Evolutionary conservation across 352 stramenopile species (phyloP).

Genomic region (Phytopythium helicoides): DNA sequence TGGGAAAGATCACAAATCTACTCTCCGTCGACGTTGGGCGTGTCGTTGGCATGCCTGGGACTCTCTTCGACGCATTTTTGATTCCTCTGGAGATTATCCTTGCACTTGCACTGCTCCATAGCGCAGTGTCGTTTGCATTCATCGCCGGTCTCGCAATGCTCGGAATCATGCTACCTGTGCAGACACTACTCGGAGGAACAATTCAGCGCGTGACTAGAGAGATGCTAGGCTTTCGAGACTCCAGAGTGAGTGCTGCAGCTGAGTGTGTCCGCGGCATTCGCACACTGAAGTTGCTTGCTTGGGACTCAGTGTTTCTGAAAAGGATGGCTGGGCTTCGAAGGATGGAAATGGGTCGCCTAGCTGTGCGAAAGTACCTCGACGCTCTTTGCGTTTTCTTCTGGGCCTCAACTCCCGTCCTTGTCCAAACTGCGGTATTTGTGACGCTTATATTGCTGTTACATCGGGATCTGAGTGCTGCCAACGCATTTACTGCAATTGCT

Average conservation of each 20-base stretch:
- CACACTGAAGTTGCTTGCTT: slow-evolving; percentile 78
- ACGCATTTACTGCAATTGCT: slow-evolving; percentile 84
- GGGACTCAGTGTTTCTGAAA: slow-evolving; percentile 42
- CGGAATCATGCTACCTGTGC: slow-evolving; percentile 81
- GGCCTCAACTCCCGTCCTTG: slow-evolving; percentile 85
- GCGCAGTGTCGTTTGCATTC: slow-evolving; percentile 85
- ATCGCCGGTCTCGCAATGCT: slow-evolving; percentile 74
- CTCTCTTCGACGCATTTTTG: slow-evolving; percentile 76
- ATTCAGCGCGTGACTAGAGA: slow-evolving; percentile 68
- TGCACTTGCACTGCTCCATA: slow-evolving; percentile 66
- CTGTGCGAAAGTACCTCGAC: slow-evolving; percentile 85
- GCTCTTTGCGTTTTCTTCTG: slow-evolving; percentile 91
- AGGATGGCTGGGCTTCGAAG: slow-evolving; percentile 47
- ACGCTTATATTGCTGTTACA: slow-evolving; percentile 71
- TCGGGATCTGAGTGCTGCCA: slow-evolving; percentile 64
- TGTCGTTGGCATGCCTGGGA: slow-evolving; percentile 65
- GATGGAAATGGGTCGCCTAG: slow-evolving; percentile 70
- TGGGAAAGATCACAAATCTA: slow-evolving; percentile 76
- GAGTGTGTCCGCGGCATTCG: slow-evolving; percentile 73
- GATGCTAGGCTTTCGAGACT: slow-evolving; percentile 83
- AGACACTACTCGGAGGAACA: slow-evolving; percentile 70
- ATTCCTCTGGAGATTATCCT: slow-evolving; percentile 76
- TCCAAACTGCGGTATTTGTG: slow-evolving; percentile 83
- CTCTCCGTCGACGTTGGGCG: slow-evolving; percentile 77
- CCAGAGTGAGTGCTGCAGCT: slow-evolving; percentile 62